A percentile compares a stretch with the other conserved stretches of the same genome.
Conservation (phyloP, 495 filamentous ascomycete species). For the Xylaria grammica region DNA sequence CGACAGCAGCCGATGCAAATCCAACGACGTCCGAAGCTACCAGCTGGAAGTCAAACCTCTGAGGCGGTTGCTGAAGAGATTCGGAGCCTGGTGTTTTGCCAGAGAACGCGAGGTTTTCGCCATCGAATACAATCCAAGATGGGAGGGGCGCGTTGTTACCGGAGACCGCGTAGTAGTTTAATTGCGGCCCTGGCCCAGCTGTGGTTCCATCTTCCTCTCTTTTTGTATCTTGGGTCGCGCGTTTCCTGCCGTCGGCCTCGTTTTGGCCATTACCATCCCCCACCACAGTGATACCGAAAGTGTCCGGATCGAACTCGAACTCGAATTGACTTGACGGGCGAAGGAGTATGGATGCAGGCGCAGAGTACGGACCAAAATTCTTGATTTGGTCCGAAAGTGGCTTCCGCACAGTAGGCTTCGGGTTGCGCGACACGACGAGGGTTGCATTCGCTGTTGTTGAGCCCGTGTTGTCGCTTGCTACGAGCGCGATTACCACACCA, state of each 20-base stretch:
- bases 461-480: conserved; percentile 65
- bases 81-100: conserved; percentile 71
- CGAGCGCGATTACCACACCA: conserved; percentile 58
- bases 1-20: conserved; percentile 68
- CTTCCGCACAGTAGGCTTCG: conserved; percentile 40
- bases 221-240: not conserved
- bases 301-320: conserved; percentile 44
- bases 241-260: not conserved
- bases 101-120: conserved; percentile 66
- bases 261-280: not conserved
- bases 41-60: conserved; percentile 73
- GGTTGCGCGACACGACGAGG: conserved; percentile 63
- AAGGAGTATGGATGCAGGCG: conserved; percentile 44
- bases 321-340: conserved; percentile 44
- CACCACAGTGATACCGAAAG: conserved; percentile 37
- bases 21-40: conserved; percentile 82
- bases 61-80: conserved; percentile 68
- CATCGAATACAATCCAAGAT: conserved; percentile 83
- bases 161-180: conserved; percentile 77
- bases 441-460: conserved; percentile 63
- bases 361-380: conserved; percentile 47
- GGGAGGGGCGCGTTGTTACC: conserved; percentile 80
- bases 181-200: conserved; percentile 19
- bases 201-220: not conserved
- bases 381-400: conserved; percentile 45